Evolutionary conservation across 345 rosid genomes (phyloP), one percentile per base, ranked within the genome.

Genomic region (Linum lewisii): DNA sequence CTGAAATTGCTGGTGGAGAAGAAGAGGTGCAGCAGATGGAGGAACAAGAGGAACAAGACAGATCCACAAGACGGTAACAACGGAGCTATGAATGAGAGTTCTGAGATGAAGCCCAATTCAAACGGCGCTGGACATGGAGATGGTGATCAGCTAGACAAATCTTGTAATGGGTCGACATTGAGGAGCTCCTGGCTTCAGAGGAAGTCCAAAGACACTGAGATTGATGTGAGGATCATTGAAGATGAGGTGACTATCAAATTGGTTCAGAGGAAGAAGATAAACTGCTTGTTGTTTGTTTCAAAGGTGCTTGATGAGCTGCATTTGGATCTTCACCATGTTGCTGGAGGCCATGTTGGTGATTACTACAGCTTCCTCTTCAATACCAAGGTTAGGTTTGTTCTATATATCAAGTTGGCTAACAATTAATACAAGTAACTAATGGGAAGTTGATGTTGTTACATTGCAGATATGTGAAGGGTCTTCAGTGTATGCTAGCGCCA

Each of bases 151-250:
- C 34, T 29, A 8, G 80, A 87, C 47, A 81, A 81, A 16, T 79
- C 79, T 62, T 80, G 75, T 54, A 81, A 66, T 7, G 62, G 42
- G 45, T 66, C 75, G 49, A 74, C 88, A 0, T 53, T 84, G 54
- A 84, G 97, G 65, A 86, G 86, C 73, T 86, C 95, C 49, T 89
- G 94, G 95, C 81, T 89, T 14, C 87, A 93, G 71, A 82, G 95
- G 73, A 89, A 89, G 65, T 83, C 99, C 3, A 85, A 81, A 74
- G 90, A 78, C 29, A 78, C 88, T 0, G 95, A 93, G 72, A 87
- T 89, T 2, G 94, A 93, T 67, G 95, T 93, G 44, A 85, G 94
- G 49, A 81, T 93, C 24, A 64, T 87, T 19, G 90, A 87, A 32
- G 95, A 83, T 24, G 97, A 89, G 75, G 95, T 89, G 24, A 85